A percentile compares a stretch with the other conserved stretches of the same genome.
Conservation (phyloP, 2,329 filamentous ascomycete genomes). For the Epichloe gansuensis region DNA sequence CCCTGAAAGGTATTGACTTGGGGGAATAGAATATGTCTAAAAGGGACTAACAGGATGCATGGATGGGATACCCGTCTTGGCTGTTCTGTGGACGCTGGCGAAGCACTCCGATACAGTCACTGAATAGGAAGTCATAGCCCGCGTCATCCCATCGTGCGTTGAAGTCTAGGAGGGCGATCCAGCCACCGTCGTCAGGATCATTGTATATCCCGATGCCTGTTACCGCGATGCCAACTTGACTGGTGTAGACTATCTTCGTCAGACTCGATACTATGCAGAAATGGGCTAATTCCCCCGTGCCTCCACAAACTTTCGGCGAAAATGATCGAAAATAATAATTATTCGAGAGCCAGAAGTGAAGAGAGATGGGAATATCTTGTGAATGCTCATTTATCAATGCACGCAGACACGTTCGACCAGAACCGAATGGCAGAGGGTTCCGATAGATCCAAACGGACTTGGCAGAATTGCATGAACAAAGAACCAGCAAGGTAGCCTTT, state of each 20-base stretch:
- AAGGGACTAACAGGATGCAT: constrained; percentile 8
- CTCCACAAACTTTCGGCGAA: no score
- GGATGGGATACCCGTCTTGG: constrained; percentile 8
- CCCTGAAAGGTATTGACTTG: constrained; percentile 1
- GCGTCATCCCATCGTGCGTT: constrained; percentile 6
- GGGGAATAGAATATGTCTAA: constrained; percentile 5
- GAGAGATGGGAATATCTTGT: no score
- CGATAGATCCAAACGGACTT: no score
- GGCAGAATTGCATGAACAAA: no score
- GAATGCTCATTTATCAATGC: no score
- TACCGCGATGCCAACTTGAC: constrained; percentile 2
- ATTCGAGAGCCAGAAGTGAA: no score
- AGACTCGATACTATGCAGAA: no score
- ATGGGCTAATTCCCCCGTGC: no score
- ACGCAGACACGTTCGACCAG: no score
- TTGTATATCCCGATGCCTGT: constrained; percentile 5
- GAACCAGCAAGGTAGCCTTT: no score
- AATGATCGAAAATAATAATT: no score
- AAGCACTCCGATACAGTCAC: constrained; percentile 1
- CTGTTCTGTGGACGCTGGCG: constrained; percentile 4
- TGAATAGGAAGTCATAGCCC: neutral
- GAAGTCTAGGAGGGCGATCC: constrained; percentile 5
- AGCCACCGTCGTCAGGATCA: neutral
- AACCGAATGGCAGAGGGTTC: no score
- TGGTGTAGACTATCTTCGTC: constrained; percentile 6